Evolutionary conservation across 1,139 yeast genomes (phyloP).

Genomic region (Taphrina communis): DNA sequence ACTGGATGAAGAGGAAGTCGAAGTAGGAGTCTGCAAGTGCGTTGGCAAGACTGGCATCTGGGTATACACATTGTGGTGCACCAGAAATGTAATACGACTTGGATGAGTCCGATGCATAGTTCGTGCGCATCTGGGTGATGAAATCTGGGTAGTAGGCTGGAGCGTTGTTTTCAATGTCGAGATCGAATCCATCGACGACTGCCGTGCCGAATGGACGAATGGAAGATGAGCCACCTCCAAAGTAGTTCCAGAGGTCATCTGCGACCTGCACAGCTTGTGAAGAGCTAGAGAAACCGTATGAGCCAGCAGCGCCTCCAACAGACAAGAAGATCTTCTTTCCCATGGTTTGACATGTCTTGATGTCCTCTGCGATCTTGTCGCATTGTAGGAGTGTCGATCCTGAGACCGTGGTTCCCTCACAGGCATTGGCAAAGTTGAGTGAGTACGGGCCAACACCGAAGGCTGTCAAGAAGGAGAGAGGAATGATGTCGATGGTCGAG

Average conservation of each 20-base stretch:
- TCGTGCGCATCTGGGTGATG: constrained; percentile 60
- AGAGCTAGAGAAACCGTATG: constrained; percentile 73
- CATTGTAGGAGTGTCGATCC: constrained; percentile 52
- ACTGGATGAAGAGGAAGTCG: constrained; percentile 89
- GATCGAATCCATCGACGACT: constrained; percentile 73
- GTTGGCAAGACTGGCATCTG: constrained; percentile 82
- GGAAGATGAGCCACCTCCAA: constrained; percentile 71
- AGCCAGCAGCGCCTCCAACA: constrained; percentile 84
- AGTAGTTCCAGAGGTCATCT: constrained; percentile 76
- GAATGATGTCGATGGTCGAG: constrained; percentile 70
- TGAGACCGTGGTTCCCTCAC: constrained; percentile 49
- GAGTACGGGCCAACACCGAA: constrained; percentile 57
- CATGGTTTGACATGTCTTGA: constrained; percentile 74
- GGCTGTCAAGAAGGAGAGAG: constrained; percentile 70
- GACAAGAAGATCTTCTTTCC: constrained; percentile 84
- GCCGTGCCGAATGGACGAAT: constrained; percentile 78
- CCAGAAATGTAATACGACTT: constrained; percentile 76
- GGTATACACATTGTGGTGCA: constrained; percentile 95
- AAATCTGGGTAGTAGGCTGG: constrained; percentile 63
- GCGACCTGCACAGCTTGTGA: constrained; percentile 73
- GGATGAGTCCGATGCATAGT: constrained; percentile 57
- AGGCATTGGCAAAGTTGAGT: constrained; percentile 72
- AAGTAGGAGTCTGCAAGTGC: constrained; percentile 65
- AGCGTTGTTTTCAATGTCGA: constrained; percentile 67
- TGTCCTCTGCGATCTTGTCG: constrained; percentile 59